Evolutionary conservation across 1,139 yeast species (phyloP).

Genomic region (Yamadazyma spencermartinsiae): DNA sequence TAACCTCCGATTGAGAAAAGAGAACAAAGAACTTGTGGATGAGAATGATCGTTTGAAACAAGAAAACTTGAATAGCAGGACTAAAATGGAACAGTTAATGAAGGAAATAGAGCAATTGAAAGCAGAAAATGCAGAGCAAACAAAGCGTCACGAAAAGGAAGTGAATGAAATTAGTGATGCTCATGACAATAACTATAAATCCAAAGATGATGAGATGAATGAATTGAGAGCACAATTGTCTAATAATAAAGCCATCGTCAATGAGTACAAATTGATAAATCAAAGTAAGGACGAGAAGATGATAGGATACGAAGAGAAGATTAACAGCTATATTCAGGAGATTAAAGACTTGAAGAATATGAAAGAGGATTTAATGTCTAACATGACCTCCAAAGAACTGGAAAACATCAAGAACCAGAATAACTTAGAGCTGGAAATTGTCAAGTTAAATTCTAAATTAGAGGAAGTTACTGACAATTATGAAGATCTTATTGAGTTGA

Average conservation of each 20-base stretch:
- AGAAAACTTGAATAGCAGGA: constrained; percentile 6
- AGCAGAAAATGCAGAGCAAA: constrained; percentile 22
- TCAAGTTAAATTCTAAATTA: constrained; percentile 30
- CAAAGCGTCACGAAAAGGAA: constrained; percentile 8
- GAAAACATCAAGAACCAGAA: constrained; percentile 59
- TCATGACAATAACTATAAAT: neutral
- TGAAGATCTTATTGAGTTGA: constrained; percentile 47
- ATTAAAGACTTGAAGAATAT: constrained; percentile 34
- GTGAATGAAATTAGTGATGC: constrained; percentile 2
- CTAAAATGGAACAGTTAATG: constrained; percentile 7
- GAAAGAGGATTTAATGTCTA: constrained; percentile 65
- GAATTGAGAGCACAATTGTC: constrained; percentile 23
- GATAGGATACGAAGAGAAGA: constrained; percentile 28
- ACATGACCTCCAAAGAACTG: constrained; percentile 62
- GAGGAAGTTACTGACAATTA: constrained; percentile 50
- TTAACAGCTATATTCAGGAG: constrained; percentile 19
- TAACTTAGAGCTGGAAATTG: constrained; percentile 50
- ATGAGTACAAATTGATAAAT: constrained; percentile 27
- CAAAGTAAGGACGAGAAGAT: constrained; percentile 35
- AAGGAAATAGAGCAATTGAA: constrained; percentile 17
- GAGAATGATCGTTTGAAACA: constrained; percentile 11
- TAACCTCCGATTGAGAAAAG: constrained; percentile 38
- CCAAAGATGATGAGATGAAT: constrained; percentile 10
- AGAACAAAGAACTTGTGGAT: constrained; percentile 23
- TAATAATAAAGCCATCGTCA: constrained; percentile 9